Base-by-base conservation (phyloP, 768 basidiomycete genomes). In the Pseudohyphozyma bogoriensis region DNA sequence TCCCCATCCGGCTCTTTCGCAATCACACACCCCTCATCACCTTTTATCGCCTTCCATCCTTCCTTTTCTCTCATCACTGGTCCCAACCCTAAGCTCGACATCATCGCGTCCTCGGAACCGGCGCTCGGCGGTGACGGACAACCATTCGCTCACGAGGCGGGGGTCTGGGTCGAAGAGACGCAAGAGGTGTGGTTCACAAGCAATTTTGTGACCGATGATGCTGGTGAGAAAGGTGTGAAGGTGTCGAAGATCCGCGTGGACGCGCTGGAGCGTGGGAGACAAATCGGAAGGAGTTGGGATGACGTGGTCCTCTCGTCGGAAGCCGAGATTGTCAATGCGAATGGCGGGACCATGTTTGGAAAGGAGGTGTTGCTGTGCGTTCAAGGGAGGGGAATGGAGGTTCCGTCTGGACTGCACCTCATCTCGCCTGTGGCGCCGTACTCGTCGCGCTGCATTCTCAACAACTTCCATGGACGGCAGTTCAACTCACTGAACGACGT, bases 401-500 rank as follows among this genome's bases (percentile, higher is more conserved):
- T 56, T 32, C 55, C 60, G 10, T 62, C 60, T 15, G 20, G 33
- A 4, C 44, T 62, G 24, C 31, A 39, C 7, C 16, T 49, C 31
- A 36, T 57, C 18, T 35, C 37, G n/a, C 55, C 56, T 0, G 1
- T 6, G 1, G 33, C 44, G 13, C 53, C 42, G 1, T 44, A 45
- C 35, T 31, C 24, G n/a, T 44, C 49, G 7, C n/a, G n/a, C 33
- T n/a, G 33, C 1, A 39, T 61, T 24, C 37, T 61, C 1, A 61
- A 61, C 60, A 55, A 55, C 54, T 55, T 45, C 45, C 51, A 52
- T 36, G 51, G 51, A 13, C 77, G 85, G 4, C 86, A 87, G 65
- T 89, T 87, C 74, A 87, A 85, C 73, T 87, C 86, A 1, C 71
- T 89, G 51, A 86, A 88, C 71, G 87, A 90, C 64, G 77, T 85